Conservation (phyloP, 2,329 filamentous ascomycete genomes). For the Trichoderma sp. region DNA sequence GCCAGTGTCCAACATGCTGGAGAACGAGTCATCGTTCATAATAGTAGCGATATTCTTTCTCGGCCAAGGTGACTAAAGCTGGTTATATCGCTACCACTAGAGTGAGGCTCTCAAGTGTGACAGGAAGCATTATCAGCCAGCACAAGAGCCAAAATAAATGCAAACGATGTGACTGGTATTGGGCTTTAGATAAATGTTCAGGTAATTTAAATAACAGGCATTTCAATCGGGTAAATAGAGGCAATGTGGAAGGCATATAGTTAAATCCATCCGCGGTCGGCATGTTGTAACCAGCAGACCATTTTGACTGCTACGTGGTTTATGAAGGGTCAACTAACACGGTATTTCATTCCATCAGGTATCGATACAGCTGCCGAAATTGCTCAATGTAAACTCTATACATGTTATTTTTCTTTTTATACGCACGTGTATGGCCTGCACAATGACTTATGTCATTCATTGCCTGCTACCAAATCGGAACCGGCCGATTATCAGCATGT, state of each 20-base stretch:
- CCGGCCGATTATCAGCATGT: neutral
- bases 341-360: neutral
- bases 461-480: neutral
- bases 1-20: neutral
- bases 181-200: neutral
- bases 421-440: neutral
- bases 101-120: neutral
- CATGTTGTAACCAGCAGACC: neutral
- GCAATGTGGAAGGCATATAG: neutral
- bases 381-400: neutral
- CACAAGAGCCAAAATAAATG: neutral
- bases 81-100: neutral
- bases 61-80: neutral
- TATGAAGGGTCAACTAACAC: neutral
- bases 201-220: neutral
- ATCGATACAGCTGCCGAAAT: neutral
- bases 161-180: neutral
- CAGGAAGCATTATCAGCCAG: neutral
- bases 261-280: neutral
- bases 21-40: neutral
- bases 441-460: neutral
- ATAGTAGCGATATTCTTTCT: neutral
- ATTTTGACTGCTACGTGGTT: neutral
- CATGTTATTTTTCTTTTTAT: neutral
- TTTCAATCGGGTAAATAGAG: neutral